These are phyloP conservation scores for Torulaspora globosa DNA, from an alignment of 1,139 yeast genomes.

Conservation along the genomic window DNA sequence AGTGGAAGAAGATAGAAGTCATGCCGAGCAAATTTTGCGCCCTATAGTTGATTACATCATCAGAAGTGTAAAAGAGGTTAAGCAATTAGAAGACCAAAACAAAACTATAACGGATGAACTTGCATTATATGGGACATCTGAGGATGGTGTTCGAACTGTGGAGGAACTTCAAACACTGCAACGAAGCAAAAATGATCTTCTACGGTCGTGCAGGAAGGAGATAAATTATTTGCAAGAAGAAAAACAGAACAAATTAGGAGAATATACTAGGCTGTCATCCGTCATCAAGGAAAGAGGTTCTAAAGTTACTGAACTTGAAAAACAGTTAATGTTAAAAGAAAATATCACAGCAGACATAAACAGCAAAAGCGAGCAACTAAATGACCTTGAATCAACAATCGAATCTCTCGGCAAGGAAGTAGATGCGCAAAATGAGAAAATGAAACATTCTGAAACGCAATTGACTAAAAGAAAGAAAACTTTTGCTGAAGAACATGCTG, in stretches of 20 bases:
- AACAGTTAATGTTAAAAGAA: conserved; percentile 43
- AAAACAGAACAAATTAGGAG: conserved; percentile 49
- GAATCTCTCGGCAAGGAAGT: conserved; percentile 51
- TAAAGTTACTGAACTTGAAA: conserved; percentile 53
- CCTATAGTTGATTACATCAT: conserved; percentile 26
- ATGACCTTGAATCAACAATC: conserved; percentile 44
- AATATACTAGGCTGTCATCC: conserved; percentile 48
- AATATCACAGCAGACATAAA: conserved; percentile 38
- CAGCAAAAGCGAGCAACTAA: conserved; percentile 42
- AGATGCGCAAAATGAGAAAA: conserved; percentile 38
- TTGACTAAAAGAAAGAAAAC: conserved; percentile 2
- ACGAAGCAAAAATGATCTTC: conserved; percentile 41
- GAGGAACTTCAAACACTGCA: conserved; percentile 54
- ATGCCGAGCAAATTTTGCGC: conserved; percentile 23
- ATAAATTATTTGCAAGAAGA: conserved; percentile 46
- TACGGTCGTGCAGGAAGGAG: conserved; percentile 46
- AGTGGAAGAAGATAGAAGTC: conserved; percentile 22
- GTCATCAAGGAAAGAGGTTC: conserved; percentile 55
- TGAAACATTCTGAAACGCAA: conserved; percentile 5
- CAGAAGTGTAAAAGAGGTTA: conserved; percentile 24
- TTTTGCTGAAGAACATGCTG: conserved; percentile 16
- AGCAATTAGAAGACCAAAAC: conserved; percentile 41
- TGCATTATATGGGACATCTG: conserved; percentile 19
- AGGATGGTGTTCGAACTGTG: conserved; percentile 31
- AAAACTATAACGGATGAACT: conserved; percentile 41